phyloP scores from a whole-genome alignment of 768 basidiomycete genomes.

The Kwoniella shandongensis region DNA sequence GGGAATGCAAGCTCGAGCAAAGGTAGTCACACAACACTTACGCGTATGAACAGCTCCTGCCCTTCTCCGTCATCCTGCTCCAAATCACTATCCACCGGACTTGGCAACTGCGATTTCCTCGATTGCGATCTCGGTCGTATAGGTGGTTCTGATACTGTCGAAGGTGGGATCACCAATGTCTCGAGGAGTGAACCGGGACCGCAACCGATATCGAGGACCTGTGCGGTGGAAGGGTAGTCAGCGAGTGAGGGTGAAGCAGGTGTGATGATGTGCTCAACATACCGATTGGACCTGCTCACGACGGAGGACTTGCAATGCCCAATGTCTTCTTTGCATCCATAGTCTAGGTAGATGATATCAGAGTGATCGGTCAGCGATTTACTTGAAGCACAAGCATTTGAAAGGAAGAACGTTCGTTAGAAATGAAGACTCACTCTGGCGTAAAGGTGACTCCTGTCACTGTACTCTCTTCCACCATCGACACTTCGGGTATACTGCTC shows the following conservation, averaged over 20 bases:
- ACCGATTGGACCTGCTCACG: slow-evolving; percentile 46
- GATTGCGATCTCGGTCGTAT: slow-evolving; percentile 19
- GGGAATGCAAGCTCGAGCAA: not conserved
- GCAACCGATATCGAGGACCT: slow-evolving; percentile 54
- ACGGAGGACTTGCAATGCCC: slow-evolving; percentile 50
- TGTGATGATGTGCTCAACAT: slow-evolving; percentile 14
- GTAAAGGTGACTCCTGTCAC: slow-evolving; percentile 49
- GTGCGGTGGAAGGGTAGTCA: not conserved
- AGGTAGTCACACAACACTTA: slow-evolving; percentile 21
- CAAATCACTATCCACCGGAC: slow-evolving; percentile 22
- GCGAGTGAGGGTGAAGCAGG: not conserved
- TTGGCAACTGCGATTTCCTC: slow-evolving; percentile 13
- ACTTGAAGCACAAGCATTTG: no score
- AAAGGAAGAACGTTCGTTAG: no score
- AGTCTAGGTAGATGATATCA: slow-evolving; percentile 25
- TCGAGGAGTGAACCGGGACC: slow-evolving; percentile 50
- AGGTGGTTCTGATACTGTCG: slow-evolving; percentile 42
- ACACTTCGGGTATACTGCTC: slow-evolving; percentile 33
- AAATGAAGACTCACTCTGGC: slow-evolving; percentile 43
- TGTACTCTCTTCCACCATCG: slow-evolving; percentile 48
- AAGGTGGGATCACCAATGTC: slow-evolving; percentile 46
- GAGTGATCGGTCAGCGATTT: not conserved
- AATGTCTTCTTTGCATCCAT: slow-evolving; percentile 48
- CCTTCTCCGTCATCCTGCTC: slow-evolving; percentile 21
- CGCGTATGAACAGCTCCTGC: slow-evolving; percentile 45